These are phyloP conservation scores for Senna tora DNA, from an alignment of 306 rosid genomes.

Conservation along the genomic window DNA sequence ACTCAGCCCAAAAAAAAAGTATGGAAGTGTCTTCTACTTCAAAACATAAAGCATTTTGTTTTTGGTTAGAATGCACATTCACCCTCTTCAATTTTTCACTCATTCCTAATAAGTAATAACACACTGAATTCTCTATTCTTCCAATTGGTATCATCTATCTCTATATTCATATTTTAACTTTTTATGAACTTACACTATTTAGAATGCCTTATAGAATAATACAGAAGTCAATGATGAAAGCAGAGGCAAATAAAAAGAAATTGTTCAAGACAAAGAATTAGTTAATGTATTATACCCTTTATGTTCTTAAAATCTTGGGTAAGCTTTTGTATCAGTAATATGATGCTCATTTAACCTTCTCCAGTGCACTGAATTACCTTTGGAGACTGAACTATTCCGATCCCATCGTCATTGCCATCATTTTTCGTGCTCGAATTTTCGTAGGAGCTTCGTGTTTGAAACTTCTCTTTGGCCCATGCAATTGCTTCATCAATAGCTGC, in stretches of 20 bases:
- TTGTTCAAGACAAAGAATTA: neutral
- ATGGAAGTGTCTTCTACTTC: constrained; percentile 27
- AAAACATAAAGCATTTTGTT: neutral
- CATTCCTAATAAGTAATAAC: neutral
- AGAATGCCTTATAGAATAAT: constrained; percentile 25
- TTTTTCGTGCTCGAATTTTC: constrained; percentile 55
- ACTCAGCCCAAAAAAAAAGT: constrained; percentile 1
- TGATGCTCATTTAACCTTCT: constrained; percentile 18
- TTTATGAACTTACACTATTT: neutral
- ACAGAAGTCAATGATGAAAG: neutral
- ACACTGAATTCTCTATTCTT: constrained; percentile 8
- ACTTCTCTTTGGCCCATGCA: constrained; percentile 96
- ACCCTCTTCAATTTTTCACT: neutral
- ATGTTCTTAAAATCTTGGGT: neutral
- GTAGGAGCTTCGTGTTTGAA: constrained; percentile 57
- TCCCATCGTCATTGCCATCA: constrained; percentile 45
- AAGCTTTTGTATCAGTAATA: constrained; percentile 11
- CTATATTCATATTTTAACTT: neutral
- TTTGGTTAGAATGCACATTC: neutral
- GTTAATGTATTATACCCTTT: neutral
- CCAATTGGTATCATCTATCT: constrained; percentile 3
- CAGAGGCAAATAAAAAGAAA: neutral
- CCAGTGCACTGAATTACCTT: constrained; percentile 56
- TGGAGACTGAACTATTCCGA: constrained; percentile 44
- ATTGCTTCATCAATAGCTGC: constrained; percentile 81